Evolutionary conservation across 768 basidiomycete genomes (phyloP).

Genomic region (button mushroom (Agaricus bisporus)): DNA sequence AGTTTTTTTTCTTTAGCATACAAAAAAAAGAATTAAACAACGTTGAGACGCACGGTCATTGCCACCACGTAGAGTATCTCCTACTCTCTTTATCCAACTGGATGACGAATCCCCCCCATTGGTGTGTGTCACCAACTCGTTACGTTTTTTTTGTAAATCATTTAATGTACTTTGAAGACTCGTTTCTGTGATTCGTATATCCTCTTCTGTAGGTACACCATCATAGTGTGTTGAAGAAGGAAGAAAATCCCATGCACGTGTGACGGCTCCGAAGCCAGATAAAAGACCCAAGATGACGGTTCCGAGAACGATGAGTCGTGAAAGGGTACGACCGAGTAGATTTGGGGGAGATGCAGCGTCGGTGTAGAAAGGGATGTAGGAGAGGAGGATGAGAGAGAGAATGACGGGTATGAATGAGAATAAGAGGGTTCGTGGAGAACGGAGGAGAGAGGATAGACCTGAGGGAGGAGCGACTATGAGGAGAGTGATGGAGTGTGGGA

Average conservation of each 20-base stretch:
- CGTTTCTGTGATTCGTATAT: constrained; percentile 50
- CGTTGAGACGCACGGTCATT: constrained; percentile 34
- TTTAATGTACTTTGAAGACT: constrained; percentile 53
- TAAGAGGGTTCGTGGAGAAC: not conserved
- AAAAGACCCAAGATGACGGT: constrained; percentile 74
- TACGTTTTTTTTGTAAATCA: constrained; percentile 35
- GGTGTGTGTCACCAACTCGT: constrained; percentile 13
- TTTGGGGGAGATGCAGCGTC: constrained; percentile 32
- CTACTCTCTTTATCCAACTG: constrained; percentile 44
- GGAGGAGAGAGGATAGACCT: constrained; percentile 17
- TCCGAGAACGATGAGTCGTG: constrained; percentile 70
- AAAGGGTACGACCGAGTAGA: constrained; percentile 40
- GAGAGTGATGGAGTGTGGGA: constrained; percentile 60
- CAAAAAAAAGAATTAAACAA: too few relatives aligned
- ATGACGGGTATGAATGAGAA: constrained; percentile 37
- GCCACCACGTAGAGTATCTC: constrained; percentile 43
- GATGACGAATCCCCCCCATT: constrained; percentile 15
- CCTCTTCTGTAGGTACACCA: constrained; percentile 38
- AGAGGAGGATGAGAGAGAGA: constrained; percentile 54
- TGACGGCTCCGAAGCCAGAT: constrained; percentile 75
- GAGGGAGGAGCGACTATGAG: constrained; percentile 38
- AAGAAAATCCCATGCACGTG: constrained; percentile 57
- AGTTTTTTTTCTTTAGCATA: not conserved
- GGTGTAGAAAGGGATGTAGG: constrained; percentile 60
- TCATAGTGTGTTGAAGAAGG: constrained; percentile 32